Percentiles rank a stretch among this genome's conserved stretches.
Conservation (phyloP, 176 grass and related monocot genomes). For the Poa pratensis region DNA sequence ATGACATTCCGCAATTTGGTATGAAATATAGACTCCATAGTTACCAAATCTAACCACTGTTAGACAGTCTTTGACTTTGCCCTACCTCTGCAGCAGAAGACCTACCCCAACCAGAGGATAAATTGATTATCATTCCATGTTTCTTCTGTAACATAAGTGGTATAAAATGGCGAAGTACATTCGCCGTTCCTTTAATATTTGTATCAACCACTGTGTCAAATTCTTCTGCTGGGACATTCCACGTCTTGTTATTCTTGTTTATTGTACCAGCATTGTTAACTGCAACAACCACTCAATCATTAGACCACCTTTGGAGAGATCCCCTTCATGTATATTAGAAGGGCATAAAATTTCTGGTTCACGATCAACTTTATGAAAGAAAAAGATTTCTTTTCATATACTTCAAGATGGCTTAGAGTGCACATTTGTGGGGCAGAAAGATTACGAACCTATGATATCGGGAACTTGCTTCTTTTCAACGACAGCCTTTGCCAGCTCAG, state of each 20-base stretch:
- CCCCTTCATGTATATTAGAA: neutral
- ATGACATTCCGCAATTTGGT: neutral
- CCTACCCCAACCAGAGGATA: conserved; percentile 98
- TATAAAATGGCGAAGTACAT: conserved; percentile 88
- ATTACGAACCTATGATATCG: conserved; percentile 83
- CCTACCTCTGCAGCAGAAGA: conserved; percentile 89
- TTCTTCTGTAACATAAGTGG: conserved; percentile 94
- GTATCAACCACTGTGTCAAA: conserved; percentile 93
- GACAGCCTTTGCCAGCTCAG: conserved; percentile 78
- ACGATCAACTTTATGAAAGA: conserved; percentile 14
- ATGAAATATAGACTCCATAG: conserved; percentile 12
- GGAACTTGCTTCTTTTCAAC: conserved; percentile 68
- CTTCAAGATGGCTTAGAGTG: neutral
- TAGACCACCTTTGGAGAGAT: conserved; percentile 38
- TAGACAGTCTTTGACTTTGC: neutral
- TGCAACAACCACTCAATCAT: conserved; percentile 44
- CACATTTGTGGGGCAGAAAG: neutral
- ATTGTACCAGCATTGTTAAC: conserved; percentile 95
- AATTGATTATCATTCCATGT: conserved; percentile 86
- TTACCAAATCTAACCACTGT: conserved; percentile 11
- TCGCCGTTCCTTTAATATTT: conserved; percentile 92
- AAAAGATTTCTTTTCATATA: neutral
- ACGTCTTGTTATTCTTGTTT: conserved; percentile 98
- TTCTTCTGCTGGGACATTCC: conserved; percentile 89
- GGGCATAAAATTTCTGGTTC: neutral